A percentile compares a stretch with the other conserved stretches of the same genome.
phyloP scores from a whole-genome alignment of 2,329 filamentous ascomycete species.

The Botrytis fabae region DNA sequence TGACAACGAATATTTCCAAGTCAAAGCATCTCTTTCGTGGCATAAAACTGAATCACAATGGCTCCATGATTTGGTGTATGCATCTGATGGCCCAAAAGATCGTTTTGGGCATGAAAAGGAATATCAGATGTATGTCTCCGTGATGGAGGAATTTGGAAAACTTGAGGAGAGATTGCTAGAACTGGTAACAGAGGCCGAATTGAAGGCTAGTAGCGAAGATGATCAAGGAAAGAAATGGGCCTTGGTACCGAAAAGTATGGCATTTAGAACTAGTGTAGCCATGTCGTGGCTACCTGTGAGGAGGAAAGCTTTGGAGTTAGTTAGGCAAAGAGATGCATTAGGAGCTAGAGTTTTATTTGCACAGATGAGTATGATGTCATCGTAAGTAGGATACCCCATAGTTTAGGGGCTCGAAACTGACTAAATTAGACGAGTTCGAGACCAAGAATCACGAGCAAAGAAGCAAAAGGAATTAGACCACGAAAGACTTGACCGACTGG shows the following conservation, averaged over 20 bases:
- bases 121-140: conserved; percentile 50
- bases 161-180: conserved; percentile 49
- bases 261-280: conserved; percentile 45
- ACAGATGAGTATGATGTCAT: conserved; percentile 51
- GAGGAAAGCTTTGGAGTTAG: conserved; percentile 48
- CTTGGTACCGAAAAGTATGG: conserved; percentile 44
- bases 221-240: conserved; percentile 42
- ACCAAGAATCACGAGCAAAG: conserved; percentile 31
- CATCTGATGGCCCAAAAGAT: conserved; percentile 16
- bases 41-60: conserved; percentile 52
- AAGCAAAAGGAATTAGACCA: conserved; percentile 29
- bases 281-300: conserved; percentile 49
- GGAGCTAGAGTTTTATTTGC: conserved; percentile 50
- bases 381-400: conserved; percentile 37
- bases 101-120: conserved; percentile 40
- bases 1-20: conserved; percentile 49
- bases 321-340: conserved; percentile 48
- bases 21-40: conserved; percentile 50
- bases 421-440: conserved; percentile 32
- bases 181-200: conserved; percentile 48
- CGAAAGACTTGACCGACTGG: conserved; percentile 32
- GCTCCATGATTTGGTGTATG: conserved; percentile 46
- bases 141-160: conserved; percentile 49
- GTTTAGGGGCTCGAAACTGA: not conserved
- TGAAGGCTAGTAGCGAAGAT: conserved; percentile 28